Conservation (phyloP, 768 basidiomycete species). For the Tylopilus plumbeoviolaceoides region DNA sequence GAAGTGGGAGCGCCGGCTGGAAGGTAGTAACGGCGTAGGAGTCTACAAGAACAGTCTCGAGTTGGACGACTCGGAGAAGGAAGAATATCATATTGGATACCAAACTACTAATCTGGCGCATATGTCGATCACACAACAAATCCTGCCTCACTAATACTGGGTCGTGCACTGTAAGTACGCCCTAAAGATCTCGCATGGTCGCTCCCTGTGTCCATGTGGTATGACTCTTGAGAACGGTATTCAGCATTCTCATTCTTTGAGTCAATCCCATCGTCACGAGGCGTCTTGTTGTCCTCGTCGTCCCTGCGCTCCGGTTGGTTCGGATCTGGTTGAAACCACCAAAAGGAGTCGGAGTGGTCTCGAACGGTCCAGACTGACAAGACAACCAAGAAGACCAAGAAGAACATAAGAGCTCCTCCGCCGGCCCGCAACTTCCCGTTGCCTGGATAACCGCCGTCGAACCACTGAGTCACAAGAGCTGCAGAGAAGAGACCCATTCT, state of each 20-base stretch:
- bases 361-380: neutral
- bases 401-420: neutral
- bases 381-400: neutral
- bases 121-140: neutral
- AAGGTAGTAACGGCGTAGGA: no score
- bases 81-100: no score
- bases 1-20: no score
- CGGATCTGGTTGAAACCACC: conserved; percentile 29
- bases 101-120: neutral
- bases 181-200: neutral
- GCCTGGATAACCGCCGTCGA: neutral
- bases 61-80: no score
- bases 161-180: neutral
- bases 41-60: no score
- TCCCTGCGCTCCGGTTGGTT: neutral
- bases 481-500: conserved; percentile 30
- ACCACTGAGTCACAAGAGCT: conserved; percentile 27
- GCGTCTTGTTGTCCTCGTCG: neutral
- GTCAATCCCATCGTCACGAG: neutral
- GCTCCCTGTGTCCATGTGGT: neutral
- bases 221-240: neutral
- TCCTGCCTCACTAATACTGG: neutral
- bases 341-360: neutral
- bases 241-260: neutral
- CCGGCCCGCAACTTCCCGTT: neutral